These are phyloP conservation scores for Aspergillus sp. DNA, from an alignment of 2,329 filamentous ascomycete species.

Conservation along the genomic window DNA sequence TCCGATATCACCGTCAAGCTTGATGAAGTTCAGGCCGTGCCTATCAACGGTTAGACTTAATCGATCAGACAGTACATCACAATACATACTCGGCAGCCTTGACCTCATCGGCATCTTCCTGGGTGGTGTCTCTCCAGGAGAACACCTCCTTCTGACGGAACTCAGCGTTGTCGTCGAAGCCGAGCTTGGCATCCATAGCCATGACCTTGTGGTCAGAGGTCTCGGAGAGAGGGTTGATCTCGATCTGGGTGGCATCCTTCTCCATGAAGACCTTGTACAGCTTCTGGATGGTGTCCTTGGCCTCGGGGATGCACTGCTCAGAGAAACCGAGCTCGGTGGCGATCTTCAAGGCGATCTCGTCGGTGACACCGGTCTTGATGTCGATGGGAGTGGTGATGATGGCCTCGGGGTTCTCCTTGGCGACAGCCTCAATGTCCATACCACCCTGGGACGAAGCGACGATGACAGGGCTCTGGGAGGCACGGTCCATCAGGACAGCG, in stretches of 20 bases:
- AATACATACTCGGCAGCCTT: slow-evolving; percentile 76
- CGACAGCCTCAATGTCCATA: slow-evolving; percentile 98
- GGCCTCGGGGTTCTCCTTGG: slow-evolving; percentile 94
- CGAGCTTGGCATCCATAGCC: slow-evolving; percentile 99
- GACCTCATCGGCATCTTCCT: slow-evolving; percentile 97
- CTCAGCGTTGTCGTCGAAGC: slow-evolving; percentile 97
- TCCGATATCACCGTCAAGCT: slow-evolving; percentile 98
- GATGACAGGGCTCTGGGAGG: slow-evolving; percentile 86
- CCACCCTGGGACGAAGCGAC: slow-evolving; percentile 97
- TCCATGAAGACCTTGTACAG: slow-evolving; percentile 98
- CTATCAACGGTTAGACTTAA: slow-evolving; percentile 22
- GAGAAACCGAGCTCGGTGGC: slow-evolving; percentile 93
- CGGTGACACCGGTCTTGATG: slow-evolving; percentile 91
- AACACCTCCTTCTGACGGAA: slow-evolving; percentile 98
- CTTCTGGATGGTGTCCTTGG: slow-evolving; percentile 96
- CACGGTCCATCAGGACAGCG: slow-evolving; percentile 96
- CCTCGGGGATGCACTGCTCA: slow-evolving; percentile 93
- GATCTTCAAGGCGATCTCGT: slow-evolving; percentile 88
- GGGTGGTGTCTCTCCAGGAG: slow-evolving; percentile 84
- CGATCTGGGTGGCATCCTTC: slow-evolving; percentile 97
- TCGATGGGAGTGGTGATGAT: slow-evolving; percentile 93
- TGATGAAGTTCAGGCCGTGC: slow-evolving; percentile 95
- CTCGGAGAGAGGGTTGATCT: slow-evolving; percentile 98
- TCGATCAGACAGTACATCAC: not conserved
- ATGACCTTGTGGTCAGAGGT: slow-evolving; percentile 97